Base-by-base conservation (phyloP, 805 yeast species). In the Ogataea nakhonphanomensis region DNA sequence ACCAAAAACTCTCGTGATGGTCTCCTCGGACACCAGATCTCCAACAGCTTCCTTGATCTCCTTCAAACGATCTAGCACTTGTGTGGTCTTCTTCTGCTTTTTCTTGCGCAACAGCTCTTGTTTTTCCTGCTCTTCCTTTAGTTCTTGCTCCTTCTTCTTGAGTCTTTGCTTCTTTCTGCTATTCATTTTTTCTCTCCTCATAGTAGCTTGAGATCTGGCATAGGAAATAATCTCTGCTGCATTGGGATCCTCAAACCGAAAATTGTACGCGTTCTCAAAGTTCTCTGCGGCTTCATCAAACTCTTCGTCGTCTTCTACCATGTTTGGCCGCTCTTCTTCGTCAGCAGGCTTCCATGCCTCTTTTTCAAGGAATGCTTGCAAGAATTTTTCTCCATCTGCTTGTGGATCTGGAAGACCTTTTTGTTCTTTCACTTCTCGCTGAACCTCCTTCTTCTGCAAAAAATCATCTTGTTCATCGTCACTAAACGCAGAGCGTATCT, bases 181-280 rank as follows among this genome's bases (percentile, higher is more conserved):
- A 51, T 81, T 78, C 45, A 80, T 73, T 37, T 79, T 80, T 14
- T 83, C 79, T 58, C 99, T 74, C 67, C 99, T 81, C 57, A 89
- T 72, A 0, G 98, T 88, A 17, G 93, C 95, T 64, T 89, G 96
- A 30, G 71, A 82, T 75, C 99, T 88, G 2, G 98, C 97, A 67
- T 91, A 93, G 12, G 95, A 83, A 13, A 90, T 83, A 61, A 93
- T 86, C 55, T 91, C 96, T 0, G 91, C 87, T 6, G 96, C 76
- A 49, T 80, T 78, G 11, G 95, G 89, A 55, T 90, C 97, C 64
- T 93, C 99, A 60, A 76, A 93, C 59, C 99, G 76, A 72, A 91
- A 91, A 57, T 93, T 93, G 66, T 90, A 91, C 0, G 95, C 96
- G 48, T 79, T 79, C 63, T 93, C 99, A 54, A 87, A 89, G 55